Conservation (phyloP, 331 rosid species). For the Quercus phellos region DNA sequence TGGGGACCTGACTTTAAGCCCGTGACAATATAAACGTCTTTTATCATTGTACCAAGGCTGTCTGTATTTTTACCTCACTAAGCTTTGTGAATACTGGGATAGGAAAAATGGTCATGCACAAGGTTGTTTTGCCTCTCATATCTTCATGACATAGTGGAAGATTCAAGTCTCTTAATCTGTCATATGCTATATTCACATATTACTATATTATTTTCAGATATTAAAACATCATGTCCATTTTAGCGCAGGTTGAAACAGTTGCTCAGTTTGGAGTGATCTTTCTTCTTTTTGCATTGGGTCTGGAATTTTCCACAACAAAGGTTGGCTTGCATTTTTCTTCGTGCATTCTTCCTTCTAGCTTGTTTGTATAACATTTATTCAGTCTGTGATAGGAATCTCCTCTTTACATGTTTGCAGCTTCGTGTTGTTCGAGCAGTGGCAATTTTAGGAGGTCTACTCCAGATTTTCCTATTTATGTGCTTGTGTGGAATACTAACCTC, state of each 20-base stretch:
- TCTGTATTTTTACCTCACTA: not conserved
- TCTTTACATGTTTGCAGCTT: slow-evolving; percentile 55
- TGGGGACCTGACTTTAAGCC: not conserved
- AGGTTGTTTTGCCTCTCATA: not conserved
- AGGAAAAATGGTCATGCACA: not conserved
- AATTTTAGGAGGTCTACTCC: slow-evolving; percentile 91
- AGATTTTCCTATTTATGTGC: slow-evolving; percentile 87
- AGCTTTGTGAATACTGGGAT: not conserved
- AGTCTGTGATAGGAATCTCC: slow-evolving; percentile 16
- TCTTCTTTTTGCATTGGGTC: slow-evolving; percentile 94
- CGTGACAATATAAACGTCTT: not conserved
- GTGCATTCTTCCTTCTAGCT: slow-evolving; percentile 11
- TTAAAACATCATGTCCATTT: slow-evolving; percentile 15
- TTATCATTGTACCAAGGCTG: not conserved
- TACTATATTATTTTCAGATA: not conserved
- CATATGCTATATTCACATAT: slow-evolving; percentile 5
- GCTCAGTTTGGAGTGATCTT: slow-evolving; percentile 98
- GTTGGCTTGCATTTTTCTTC: slow-evolving; percentile 36
- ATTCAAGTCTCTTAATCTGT: not conserved
- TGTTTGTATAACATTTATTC: slow-evolving; percentile 10
- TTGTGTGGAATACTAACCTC: slow-evolving; percentile 80
- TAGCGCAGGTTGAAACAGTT: slow-evolving; percentile 86
- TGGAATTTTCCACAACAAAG: slow-evolving; percentile 82
- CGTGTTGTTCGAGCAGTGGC: slow-evolving; percentile 89
- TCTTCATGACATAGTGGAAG: not conserved